Evolutionary conservation across 805 yeast species (phyloP).

Genomic region (Teunomyces stri): DNA sequence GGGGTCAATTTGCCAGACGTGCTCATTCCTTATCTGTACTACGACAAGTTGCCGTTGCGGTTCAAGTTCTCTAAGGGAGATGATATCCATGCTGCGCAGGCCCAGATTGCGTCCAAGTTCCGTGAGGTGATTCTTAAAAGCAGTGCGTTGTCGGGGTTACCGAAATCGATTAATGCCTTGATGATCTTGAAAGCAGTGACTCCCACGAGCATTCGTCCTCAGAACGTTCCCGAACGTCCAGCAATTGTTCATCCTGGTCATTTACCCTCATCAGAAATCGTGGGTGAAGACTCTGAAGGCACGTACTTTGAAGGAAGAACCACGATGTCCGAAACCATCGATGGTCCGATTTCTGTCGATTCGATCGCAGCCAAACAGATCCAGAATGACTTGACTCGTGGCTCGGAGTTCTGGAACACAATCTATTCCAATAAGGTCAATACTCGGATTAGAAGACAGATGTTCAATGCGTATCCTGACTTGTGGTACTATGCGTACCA

Average conservation of each 20-base stretch:
- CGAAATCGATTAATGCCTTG: slow-evolving; percentile 79
- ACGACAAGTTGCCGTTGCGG: slow-evolving; percentile 35
- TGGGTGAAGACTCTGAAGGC: slow-evolving; percentile 39
- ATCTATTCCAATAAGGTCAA: slow-evolving; percentile 73
- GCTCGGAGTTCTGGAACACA: slow-evolving; percentile 65
- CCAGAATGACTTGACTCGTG: slow-evolving; percentile 41
- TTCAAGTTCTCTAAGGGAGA: slow-evolving; percentile 32
- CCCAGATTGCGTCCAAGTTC: slow-evolving; percentile 47
- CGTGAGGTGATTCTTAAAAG: slow-evolving; percentile 79
- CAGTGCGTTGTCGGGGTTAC: slow-evolving; percentile 78
- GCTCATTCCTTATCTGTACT: slow-evolving; percentile 37
- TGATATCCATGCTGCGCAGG: slow-evolving; percentile 37
- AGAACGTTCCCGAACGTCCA: slow-evolving; percentile 25
- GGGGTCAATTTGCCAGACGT: slow-evolving; percentile 44
- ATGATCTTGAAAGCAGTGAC: slow-evolving; percentile 62
- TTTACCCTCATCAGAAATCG: slow-evolving; percentile 35
- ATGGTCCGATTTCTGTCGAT: slow-evolving; percentile 36
- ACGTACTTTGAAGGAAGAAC: slow-evolving; percentile 28
- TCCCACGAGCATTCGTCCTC: slow-evolving; percentile 43
- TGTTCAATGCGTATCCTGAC: slow-evolving; percentile 80
- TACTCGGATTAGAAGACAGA: slow-evolving; percentile 60
- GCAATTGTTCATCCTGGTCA: slow-evolving; percentile 30
- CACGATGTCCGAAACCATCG: slow-evolving; percentile 29
- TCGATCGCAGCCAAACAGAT: slow-evolving; percentile 29
- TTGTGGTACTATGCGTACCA: slow-evolving; percentile 70